phyloP scores from a whole-genome alignment of 176 grass and related monocot species.

The Phoenix dactylifera region DNA sequence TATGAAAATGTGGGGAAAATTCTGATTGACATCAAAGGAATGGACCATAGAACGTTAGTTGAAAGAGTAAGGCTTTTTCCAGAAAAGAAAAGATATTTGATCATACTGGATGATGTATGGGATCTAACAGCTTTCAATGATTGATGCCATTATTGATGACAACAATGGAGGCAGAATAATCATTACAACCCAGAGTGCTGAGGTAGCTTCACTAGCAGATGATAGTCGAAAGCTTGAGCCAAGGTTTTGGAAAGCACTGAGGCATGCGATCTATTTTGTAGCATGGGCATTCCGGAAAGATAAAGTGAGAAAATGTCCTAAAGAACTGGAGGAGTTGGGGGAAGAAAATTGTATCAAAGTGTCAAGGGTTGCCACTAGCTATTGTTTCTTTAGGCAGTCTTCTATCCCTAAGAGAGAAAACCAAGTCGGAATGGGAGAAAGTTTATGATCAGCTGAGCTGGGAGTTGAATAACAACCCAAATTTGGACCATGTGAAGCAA shows the following conservation, averaged over 20 bases:
- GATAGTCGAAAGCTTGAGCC: slow-evolving; percentile 12
- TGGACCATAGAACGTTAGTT: slow-evolving; percentile 3
- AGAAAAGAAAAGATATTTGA: slow-evolving; percentile 20
- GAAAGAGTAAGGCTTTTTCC: background rate
- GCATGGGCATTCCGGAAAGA: slow-evolving; percentile 20
- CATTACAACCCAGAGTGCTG: slow-evolving; percentile 15
- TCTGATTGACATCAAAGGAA: background rate
- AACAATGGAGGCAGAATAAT: slow-evolving; percentile 9
- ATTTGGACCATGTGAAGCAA: slow-evolving; percentile 21
- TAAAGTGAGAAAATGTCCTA: slow-evolving; percentile 14
- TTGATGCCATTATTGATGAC: slow-evolving; percentile 12
- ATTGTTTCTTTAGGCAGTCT: slow-evolving; percentile 33
- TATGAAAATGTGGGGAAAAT: background rate
- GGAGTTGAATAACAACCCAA: slow-evolving; percentile 30
- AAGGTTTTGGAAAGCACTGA: slow-evolving; percentile 7
- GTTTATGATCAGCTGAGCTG: slow-evolving; percentile 29
- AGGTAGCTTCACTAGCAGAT: slow-evolving; percentile 28
- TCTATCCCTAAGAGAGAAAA: slow-evolving; percentile 2
- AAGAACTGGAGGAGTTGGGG: slow-evolving; percentile 14
- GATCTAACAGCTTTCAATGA: background rate
- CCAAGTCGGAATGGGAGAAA: slow-evolving; percentile 14
- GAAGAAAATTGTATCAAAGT: slow-evolving; percentile 23
- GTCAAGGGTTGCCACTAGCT: slow-evolving; percentile 44
- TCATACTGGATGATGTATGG: slow-evolving; percentile 47
- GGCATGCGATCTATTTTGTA: slow-evolving; percentile 36